Evolutionary conservation across 139 green algal species (phyloP).

Genomic region (Closterium sp.): DNA sequence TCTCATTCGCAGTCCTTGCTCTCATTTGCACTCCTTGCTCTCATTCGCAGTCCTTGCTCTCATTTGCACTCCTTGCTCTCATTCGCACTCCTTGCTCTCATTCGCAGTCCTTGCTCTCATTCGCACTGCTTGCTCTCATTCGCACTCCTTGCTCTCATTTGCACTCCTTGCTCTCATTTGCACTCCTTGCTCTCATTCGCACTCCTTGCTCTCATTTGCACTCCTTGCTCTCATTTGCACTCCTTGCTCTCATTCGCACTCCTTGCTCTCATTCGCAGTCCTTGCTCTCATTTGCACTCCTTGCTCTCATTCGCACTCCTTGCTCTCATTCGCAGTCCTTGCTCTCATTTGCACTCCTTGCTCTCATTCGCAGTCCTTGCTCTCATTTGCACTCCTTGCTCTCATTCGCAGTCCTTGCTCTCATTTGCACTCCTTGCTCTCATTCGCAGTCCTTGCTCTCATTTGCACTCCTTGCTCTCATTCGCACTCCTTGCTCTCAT

Average conservation of each 20-base stretch:
- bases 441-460: not conserved
- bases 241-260: no score
- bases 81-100: no score
- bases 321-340: not conserved
- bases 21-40: no score
- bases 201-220: not conserved
- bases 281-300: no score
- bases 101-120: not conserved
- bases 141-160: not conserved
- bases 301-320: no score
- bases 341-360: no score
- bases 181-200: not conserved
- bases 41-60: not conserved
- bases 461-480: not conserved
- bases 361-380: not conserved
- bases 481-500: not conserved
- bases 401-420: not conserved
- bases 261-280: not conserved
- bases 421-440: no score
- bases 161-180: not conserved
- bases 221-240: not conserved
- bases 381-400: no score
- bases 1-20: not conserved
- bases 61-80: no score
- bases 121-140: no score